Evolutionary conservation across 148 eudicot genomes (phyloP), one percentile per base, ranked within the genome.

Genomic region (Amaranthus palmeri): DNA sequence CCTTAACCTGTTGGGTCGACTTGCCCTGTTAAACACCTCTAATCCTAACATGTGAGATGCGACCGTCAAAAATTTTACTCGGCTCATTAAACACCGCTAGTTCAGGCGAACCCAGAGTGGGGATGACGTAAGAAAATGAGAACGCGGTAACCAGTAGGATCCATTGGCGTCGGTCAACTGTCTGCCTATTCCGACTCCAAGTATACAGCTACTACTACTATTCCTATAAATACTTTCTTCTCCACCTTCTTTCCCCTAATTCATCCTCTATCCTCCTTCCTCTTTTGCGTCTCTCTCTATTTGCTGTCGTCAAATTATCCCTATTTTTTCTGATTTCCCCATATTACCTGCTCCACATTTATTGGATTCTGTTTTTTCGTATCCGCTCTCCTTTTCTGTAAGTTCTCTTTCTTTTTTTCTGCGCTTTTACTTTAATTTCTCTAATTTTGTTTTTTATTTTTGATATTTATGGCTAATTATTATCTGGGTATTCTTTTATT

Each of bases 271-370:
- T 47, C 25, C 71, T 71, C 71, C 59, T 52, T 56, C 12, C 1
- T 36, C 50, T 49, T n/a, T n/a, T n/a, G n/a, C n/a, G n/a, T n/a
- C 18, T 14, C 44, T 53, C 71, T 43, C 10, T 7, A 47, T 65
- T 72, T 67, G 7, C 63, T 76, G 77, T 41, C 77, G 10, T 42
- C 5, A 74, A 74, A 55, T 69, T 52, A 18, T n/a, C 72, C 76
- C 72, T 40, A 66, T 11, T 49, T 52, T 59, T 52, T 59, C 80
- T 77, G 72, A 4, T 11, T 4, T 49, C 43, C 52, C 54, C 71
- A 49, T 13, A 66, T 72, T 71, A 8, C 43, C 53, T 53, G 15
- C 72, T 56, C 46, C 18, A 60, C 55, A 72, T 67, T 67, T 60
- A 52, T 65, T 50, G 40, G 55, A 65, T 4, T 12, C 15, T 60